Conservation (phyloP, 768 basidiomycete genomes). For the Daedaleopsis nitida region DNA sequence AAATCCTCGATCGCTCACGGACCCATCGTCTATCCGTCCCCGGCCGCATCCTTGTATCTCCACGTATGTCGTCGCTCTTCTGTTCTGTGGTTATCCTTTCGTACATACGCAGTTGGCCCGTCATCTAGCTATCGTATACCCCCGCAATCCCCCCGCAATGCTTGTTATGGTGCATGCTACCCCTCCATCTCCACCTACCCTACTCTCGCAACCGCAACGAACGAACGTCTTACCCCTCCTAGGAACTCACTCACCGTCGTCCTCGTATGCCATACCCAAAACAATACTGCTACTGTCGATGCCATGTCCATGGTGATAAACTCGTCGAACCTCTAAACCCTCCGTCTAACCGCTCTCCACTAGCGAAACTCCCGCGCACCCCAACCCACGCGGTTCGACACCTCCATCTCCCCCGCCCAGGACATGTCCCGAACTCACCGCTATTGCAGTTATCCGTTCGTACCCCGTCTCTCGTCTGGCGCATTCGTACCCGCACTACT, state of each 20-base stretch:
- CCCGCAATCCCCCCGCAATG: slow-evolving; percentile 19
- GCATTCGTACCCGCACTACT: not conserved
- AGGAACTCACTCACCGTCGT: not conserved
- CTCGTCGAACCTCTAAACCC: not conserved
- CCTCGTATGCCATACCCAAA: not conserved
- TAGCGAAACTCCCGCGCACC: not conserved
- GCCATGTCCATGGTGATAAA: slow-evolving; percentile 1
- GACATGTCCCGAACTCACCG: not conserved
- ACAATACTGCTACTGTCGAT: slow-evolving; percentile 1
- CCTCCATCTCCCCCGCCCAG: not conserved
- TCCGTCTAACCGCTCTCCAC: not conserved
- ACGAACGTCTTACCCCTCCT: not conserved
- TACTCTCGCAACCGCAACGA: slow-evolving; percentile 1
- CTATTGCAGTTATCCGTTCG: not conserved
- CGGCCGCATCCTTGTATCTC: not conserved
- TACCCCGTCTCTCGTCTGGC: not conserved
- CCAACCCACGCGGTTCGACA: not conserved
- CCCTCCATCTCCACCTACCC: slow-evolving; percentile 1
- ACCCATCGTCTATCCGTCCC: not conserved
- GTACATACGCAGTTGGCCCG: slow-evolving; percentile 17
- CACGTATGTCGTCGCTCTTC: not conserved
- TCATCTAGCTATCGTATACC: slow-evolving; percentile 24
- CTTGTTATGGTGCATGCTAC: slow-evolving; percentile 17
- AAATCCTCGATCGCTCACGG: not conserved
- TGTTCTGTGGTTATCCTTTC: slow-evolving; percentile 1